A percentile compares a stretch with the other conserved stretches of the same genome.
These are phyloP conservation scores for Paragyromitra xinjiangensis DNA, from an alignment of 495 filamentous ascomycete species.

Conservation along the genomic window DNA sequence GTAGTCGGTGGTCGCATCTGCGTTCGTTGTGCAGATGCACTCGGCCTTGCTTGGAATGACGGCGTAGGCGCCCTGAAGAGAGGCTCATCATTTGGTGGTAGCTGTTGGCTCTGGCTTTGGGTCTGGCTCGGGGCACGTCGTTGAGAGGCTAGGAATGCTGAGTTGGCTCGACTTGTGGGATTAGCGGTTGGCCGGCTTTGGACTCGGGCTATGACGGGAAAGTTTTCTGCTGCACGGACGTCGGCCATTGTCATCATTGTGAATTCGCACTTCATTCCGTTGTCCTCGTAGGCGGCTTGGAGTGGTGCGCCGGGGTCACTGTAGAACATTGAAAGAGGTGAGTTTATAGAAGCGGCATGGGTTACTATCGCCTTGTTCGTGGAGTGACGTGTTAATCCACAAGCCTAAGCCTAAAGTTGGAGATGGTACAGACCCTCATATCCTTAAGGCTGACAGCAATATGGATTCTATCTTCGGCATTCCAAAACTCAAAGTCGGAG, in stretches of 20 bases:
- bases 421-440: conserved; percentile 62
- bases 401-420: neutral
- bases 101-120: conserved; percentile 15
- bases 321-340: conserved; percentile 76
- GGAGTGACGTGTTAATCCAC: neutral
- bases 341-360: conserved; percentile 80
- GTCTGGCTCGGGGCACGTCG: conserved; percentile 6
- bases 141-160: conserved; percentile 5
- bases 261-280: conserved; percentile 84
- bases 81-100: neutral
- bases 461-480: conserved; percentile 77
- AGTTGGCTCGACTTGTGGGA: neutral
- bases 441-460: conserved; percentile 93
- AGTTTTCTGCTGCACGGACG: conserved; percentile 62
- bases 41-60: conserved; percentile 4
- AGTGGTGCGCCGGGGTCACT: conserved; percentile 82
- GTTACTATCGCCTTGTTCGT: conserved; percentile 75
- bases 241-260: conserved; percentile 96
- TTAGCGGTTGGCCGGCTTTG: neutral
- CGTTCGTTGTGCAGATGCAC: conserved; percentile 10
- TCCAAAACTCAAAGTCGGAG: conserved; percentile 84
- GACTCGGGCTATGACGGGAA: conserved; percentile 30
- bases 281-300: conserved; percentile 77
- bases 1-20: conserved; percentile 40
- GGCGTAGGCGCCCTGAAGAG: conserved; percentile 4